Percentiles rank a stretch among this genome's conserved stretches.
Conservation (phyloP, 139 green algal genomes). For the Spirogloea muscicola region DNA sequence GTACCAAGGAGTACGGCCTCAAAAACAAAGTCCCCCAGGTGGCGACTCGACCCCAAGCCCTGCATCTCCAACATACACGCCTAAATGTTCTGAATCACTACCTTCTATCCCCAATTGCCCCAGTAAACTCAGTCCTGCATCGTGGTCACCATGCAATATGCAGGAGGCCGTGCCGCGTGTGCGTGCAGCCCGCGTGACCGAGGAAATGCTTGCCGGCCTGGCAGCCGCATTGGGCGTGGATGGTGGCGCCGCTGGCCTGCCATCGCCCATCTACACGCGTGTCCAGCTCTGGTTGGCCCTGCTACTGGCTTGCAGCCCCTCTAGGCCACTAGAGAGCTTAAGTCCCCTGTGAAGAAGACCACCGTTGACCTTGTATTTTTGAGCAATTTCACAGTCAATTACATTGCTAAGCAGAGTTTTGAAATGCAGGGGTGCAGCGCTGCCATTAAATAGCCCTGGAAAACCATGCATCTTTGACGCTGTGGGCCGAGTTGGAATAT, state of each 20-base stretch:
- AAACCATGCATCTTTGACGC: conserved; percentile 66
- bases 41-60: too few relatives aligned
- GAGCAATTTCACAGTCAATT: too few relatives aligned
- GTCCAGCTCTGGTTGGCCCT: conserved; percentile 29
- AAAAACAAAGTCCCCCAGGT: conserved; percentile 67
- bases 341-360: not conserved
- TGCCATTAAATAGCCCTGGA: conserved; percentile 63
- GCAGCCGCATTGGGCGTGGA: conserved; percentile 10
- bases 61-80: too few relatives aligned
- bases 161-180: conserved; percentile 15
- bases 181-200: conserved; percentile 17
- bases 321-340: not conserved
- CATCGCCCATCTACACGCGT: conserved; percentile 1
- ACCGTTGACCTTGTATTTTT: not conserved
- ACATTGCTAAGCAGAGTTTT: too few relatives aligned
- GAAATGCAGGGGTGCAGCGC: conserved; percentile 66
- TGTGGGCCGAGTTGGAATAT: conserved; percentile 56
- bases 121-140: too few relatives aligned
- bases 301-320: not conserved
- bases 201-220: conserved; percentile 28
- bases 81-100: too few relatives aligned
- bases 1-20: conserved; percentile 63
- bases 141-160: too few relatives aligned
- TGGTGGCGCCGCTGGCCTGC: not conserved
- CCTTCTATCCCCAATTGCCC: too few relatives aligned